Conservation (phyloP, 2,329 filamentous ascomycete species). For the Alternaria dauci region DNA sequence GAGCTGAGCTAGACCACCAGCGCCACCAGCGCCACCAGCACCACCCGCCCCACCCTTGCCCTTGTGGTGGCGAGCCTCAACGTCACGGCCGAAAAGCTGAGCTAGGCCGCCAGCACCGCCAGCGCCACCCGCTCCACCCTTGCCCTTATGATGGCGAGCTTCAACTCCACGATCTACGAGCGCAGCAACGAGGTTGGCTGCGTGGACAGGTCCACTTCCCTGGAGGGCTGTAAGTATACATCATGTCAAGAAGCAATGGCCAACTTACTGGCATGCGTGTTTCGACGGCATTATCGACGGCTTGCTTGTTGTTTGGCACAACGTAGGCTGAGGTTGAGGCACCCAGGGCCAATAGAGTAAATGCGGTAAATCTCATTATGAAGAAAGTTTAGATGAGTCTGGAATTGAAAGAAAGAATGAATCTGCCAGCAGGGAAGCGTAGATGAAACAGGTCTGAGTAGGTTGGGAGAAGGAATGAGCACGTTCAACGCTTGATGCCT, state of each 20-base stretch:
- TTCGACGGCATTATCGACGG: constrained; percentile 32
- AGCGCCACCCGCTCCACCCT: constrained; percentile 9
- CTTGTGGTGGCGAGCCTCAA: constrained; percentile 15
- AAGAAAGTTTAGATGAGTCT: constrained; percentile 24
- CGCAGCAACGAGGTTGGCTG: constrained; percentile 32
- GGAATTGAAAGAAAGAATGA: constrained; percentile 26
- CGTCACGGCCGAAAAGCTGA: constrained; percentile 6
- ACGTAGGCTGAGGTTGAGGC: constrained; percentile 45
- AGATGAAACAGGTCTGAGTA: constrained; percentile 39
- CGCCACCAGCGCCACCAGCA: neutral
- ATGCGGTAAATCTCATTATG: constrained; percentile 43
- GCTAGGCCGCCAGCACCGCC: neutral
- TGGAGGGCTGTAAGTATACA: constrained; percentile 21
- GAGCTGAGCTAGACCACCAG: neutral
- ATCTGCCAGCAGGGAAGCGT: constrained; percentile 45
- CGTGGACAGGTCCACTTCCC: constrained; percentile 34
- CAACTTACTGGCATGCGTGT: constrained; percentile 40
- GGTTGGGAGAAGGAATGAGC: constrained; percentile 45
- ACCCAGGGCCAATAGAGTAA: constrained; percentile 45
- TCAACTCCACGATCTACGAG: constrained; percentile 29
- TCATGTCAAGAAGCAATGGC: neutral
- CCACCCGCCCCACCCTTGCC: constrained; percentile 15
- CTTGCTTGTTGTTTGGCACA: constrained; percentile 34
- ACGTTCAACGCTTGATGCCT: constrained; percentile 41
- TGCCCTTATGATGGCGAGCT: constrained; percentile 29